Conservation (phyloP, 306 rosid species). For the Nissolia schottii region DNA sequence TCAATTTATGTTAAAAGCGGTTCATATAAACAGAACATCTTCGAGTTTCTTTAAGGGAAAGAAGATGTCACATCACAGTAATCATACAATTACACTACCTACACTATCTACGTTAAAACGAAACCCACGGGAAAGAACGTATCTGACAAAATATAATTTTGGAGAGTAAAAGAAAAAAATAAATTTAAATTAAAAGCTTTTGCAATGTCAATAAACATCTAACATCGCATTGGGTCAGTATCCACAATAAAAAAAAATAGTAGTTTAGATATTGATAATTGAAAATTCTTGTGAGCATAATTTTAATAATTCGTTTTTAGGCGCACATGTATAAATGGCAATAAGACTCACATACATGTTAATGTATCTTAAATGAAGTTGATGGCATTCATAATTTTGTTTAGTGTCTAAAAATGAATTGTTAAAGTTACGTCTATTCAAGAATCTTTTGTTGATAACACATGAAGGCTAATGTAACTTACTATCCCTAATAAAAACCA, state of each 20-base stretch:
- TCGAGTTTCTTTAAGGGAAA: conserved; percentile 5
- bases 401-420: too few species aligned
- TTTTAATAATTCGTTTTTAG: too few species aligned
- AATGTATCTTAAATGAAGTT: too few species aligned
- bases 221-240: background rate
- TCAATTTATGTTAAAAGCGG: conserved; percentile 26
- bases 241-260: conserved; percentile 1
- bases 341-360: too few species aligned
- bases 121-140: conserved; percentile 13
- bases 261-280: background rate
- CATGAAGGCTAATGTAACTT: background rate
- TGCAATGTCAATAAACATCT: background rate
- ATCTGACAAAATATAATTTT: conserved; percentile 2
- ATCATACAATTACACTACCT: conserved; percentile 13
- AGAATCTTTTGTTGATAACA: background rate
- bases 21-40: conserved; percentile 10
- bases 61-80: background rate
- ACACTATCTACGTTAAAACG: conserved; percentile 10
- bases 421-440: too few species aligned
- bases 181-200: background rate
- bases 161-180: background rate
- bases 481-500: conserved; percentile 12
- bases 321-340: too few species aligned
- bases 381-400: too few species aligned
- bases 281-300: too few species aligned